These are phyloP conservation scores for Anthostomella pinea DNA, from an alignment of 2,329 filamentous ascomycete species.

Conservation along the genomic window DNA sequence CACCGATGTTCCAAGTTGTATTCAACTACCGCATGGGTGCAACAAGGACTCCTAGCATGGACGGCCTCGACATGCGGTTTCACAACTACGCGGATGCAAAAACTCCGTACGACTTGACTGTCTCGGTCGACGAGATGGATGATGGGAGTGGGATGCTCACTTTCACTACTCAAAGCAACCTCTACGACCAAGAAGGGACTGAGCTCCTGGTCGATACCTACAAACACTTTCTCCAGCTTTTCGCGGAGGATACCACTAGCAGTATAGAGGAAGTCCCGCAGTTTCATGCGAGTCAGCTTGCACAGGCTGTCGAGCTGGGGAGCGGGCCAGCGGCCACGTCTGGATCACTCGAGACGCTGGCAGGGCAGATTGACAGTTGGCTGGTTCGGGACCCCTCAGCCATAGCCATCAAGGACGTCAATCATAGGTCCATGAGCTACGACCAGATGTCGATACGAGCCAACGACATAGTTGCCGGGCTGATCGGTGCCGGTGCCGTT, in stretches of 20 bases:
- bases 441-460: no score
- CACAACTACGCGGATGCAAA: no score
- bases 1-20: conserved; percentile 46
- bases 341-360: no score
- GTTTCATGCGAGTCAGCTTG: conserved; percentile 1
- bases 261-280: not conserved
- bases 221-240: conserved; percentile 11
- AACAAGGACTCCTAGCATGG: no score
- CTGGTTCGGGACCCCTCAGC: no score
- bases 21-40: conserved; percentile 43
- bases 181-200: conserved; percentile 18
- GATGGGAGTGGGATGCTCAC: conserved; percentile 5
- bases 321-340: no score
- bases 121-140: conserved; percentile 20
- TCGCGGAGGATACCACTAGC: conserved; percentile 2
- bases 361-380: no score
- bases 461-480: conserved; percentile 31
- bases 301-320: not conserved
- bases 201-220: conserved; percentile 13
- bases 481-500: conserved; percentile 19
- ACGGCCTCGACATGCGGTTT: no score
- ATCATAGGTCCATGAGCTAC: no score
- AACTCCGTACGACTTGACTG: no score
- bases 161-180: conserved; percentile 13
- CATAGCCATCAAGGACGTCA: no score